Base-by-base conservation (phyloP, 108 stramenopile genomes). In the Conticribra weissflogii region DNA sequence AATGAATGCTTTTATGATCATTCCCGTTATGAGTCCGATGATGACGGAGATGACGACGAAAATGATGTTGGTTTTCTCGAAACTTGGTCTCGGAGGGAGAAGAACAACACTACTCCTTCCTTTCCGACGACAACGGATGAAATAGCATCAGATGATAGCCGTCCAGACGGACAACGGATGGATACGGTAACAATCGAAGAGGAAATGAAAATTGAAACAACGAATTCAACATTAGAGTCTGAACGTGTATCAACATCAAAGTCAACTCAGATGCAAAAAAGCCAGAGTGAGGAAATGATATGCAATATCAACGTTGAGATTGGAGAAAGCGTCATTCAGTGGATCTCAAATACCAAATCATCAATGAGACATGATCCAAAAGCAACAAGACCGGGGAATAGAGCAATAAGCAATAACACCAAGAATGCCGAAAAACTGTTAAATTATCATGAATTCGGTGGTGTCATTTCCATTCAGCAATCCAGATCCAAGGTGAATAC, bases 301-400 rank as follows among this genome's bases (percentile, higher is more conserved):
- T n/a, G n/a, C n/a, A n/a, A n/a, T n/a, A n/a, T n/a, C n/a, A n/a
- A n/a, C n/a, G n/a, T n/a, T n/a, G n/a, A n/a, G n/a, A n/a, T 71
- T 18, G 71, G 71, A 27, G 31, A 34, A 1, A 71, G 71, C 14
- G 59, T 62, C 1, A 36, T 41, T 25, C 30, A 45, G 15, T 71
- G 71, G 71, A 62, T 71, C 24, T 64, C 63, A 16, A 49, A 52
- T 9, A 18, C 49, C 15, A 50, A 49, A 27, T 44, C 33, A 21
- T 17, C 18, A 44, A 46, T 0, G 66, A 57, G 28, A 15, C 21
- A 33, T 17, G 36, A 34, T 24, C 8, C 14, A 27, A 32, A 22
- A 16, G n/a, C 29, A 0, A 56, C 29, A 29, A 32, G 18, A 56
- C 0, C 44, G 1, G 29, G 22, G 14, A 3, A 27, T n/a, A 54